Conservation (phyloP, 2,329 filamentous ascomycete genomes). For the Fusarium poae region DNA sequence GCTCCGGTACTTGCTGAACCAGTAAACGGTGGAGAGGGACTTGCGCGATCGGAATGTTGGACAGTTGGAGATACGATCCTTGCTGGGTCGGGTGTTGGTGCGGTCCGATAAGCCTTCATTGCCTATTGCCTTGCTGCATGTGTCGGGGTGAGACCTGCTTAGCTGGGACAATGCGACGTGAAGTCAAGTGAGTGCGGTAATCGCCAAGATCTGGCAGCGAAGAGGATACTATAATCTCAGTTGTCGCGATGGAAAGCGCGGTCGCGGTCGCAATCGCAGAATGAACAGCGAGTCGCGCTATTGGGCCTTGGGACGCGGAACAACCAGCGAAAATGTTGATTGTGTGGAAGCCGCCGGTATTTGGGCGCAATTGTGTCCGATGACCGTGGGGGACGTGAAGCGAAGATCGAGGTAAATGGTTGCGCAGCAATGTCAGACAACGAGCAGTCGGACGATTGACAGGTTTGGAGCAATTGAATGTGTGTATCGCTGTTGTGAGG, state of each 20-base stretch:
- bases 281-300: neutral
- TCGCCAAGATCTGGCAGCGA: constrained; percentile 34
- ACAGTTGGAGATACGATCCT: constrained; percentile 45
- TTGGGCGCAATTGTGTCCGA: constrained; percentile 5
- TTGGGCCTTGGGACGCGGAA: neutral
- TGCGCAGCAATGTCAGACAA: constrained; percentile 12
- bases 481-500: constrained; percentile 1
- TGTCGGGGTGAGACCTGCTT: constrained; percentile 43
- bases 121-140: constrained; percentile 49
- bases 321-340: constrained; percentile 1
- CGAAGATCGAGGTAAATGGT: constrained; percentile 11
- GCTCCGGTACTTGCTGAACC: constrained; percentile 31
- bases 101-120: constrained; percentile 46
- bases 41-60: constrained; percentile 51
- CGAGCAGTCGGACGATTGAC: neutral
- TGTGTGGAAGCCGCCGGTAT: neutral
- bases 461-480: constrained; percentile 15
- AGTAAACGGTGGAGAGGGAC: constrained; percentile 50
- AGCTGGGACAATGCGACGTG: constrained; percentile 30
- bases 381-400: neutral
- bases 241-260: constrained; percentile 35
- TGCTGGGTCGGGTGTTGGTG: constrained; percentile 43
- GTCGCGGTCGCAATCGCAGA: constrained; percentile 17
- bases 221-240: constrained; percentile 34
- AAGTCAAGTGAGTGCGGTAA: constrained; percentile 41